Base-by-base conservation (phyloP, 2,329 filamentous ascomycete genomes). In the Pseudopyrenochaeta lycopersici region DNA sequence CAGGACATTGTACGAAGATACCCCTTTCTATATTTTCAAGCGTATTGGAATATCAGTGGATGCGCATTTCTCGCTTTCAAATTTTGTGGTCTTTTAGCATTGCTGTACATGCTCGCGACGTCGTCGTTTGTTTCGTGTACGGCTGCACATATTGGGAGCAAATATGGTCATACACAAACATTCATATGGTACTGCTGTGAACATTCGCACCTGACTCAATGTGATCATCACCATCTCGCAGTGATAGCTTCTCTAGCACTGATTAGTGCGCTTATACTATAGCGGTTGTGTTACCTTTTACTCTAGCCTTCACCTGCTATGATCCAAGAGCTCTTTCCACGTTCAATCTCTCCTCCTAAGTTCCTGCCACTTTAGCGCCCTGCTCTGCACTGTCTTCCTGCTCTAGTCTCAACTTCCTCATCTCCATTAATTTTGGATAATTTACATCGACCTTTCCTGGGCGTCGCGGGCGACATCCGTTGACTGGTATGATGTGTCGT, bases 401-500 rank as follows among this genome's bases (percentile, higher is more conserved):
- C 20, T 5, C 40, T 44, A 33, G 40, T 17, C 14, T 18, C 39
- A 2, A 43, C 46, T 59, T 31, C 52, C 41, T 55, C 27, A 38
- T 20, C 33, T 9, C 41, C 36, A 4, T 10, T 15, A 20, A 29
- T 43, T 18, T 60, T 52, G 46, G 46, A 43, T 32, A 39, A 2
- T 23, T 29, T 21, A 27, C 45, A 36, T 57, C 41, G 51, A 43
- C 35, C 43, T 48, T 59, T 50, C 61, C 44, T 29, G 43, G 33
- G 54, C 44, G 42, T 48, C 35, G 23, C 38, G 33, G 38, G 35
- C 46, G 54, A 57, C 51, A 52, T 49, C 48, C 23, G 52, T 52
- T 42, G 36, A 47, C 54, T 40, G 43, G 41, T 48, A 58, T 43
- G 44, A 77, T 77, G 74, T 77, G 74, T 57, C 43, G 61, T 6